Evolutionary conservation across 2,329 filamentous ascomycete species (phyloP).

Genomic region (Trichoderma harzianum): DNA sequence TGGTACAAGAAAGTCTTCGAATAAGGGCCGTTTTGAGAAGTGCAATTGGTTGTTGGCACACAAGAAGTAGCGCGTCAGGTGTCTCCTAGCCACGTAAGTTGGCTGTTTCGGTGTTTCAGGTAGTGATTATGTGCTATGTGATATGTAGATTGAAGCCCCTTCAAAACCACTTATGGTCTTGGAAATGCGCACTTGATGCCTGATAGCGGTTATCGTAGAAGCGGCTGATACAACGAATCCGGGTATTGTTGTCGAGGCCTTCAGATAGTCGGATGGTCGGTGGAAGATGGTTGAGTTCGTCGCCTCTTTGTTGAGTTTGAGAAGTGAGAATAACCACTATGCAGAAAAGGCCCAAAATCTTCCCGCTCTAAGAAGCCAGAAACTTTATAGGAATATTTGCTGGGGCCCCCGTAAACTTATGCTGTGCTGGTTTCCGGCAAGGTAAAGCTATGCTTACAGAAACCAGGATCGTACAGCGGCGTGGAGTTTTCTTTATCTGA

Average conservation of each 20-base stretch:
- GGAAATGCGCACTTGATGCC: background rate
- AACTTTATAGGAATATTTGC: background rate
- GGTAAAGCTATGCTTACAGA: slow-evolving; percentile 19
- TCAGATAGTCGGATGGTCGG: background rate
- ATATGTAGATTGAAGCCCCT: background rate
- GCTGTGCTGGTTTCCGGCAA: slow-evolving; percentile 11
- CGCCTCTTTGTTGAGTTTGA: background rate
- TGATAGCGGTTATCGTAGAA: background rate
- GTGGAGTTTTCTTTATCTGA: slow-evolving; percentile 1
- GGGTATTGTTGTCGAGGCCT: background rate
- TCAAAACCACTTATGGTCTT: background rate
- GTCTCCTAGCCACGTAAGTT: background rate
- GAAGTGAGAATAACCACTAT: background rate
- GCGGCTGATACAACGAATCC: background rate
- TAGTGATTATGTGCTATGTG: background rate
- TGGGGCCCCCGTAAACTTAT: background rate
- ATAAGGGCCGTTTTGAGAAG: background rate
- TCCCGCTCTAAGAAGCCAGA: background rate
- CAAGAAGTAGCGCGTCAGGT: too few relatives aligned
- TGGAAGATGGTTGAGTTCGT: background rate
- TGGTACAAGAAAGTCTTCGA: background rate
- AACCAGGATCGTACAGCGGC: slow-evolving; percentile 16
- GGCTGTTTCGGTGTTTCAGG: background rate
- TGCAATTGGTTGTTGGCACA: background rate
- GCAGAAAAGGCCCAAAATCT: background rate